Base-by-base conservation (phyloP, 1,284 basidiomycete genomes). In the Golubevia sp. region DNA sequence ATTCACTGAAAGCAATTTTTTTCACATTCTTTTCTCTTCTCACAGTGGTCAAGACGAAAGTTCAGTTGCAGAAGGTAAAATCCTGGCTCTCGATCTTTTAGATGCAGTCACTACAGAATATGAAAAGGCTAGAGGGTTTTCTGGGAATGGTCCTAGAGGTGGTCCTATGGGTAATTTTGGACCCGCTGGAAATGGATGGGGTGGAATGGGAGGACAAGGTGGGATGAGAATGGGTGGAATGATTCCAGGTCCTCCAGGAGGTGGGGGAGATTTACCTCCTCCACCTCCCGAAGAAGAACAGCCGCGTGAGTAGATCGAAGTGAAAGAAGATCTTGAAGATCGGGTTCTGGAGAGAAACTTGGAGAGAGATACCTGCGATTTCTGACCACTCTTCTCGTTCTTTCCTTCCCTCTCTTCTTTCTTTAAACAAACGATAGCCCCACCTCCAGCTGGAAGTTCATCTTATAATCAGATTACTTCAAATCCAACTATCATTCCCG, bases 31-130 rank as follows among this genome's bases (percentile, higher is more conserved):
- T 24, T 38, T 23, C 23, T 13, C 55, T 56, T n/a, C 11, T 48
- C 55, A 8, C 38, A 63, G 34, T 1, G 76, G 79, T 4, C 79
- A 77, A 3, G 77, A 80, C 38, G 74, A 76, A 25, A 66, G 63
- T 8, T 64, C 70, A 63, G 65, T 83, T 38, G 58, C 68, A 30
- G 73, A 68, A 20, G 80, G 76, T 4, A 77, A 73, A 58, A 61
- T 51, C 58, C 62, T 83, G 44, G 76, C 77, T 1, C 60, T 72
- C 20, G 80, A 83, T 52, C 56, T 83, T 27, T 38, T 83, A 49
- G 80, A 82, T 25, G 77, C 76, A 2, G 79, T 83, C 2, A 67
- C 60, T 1, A 56, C 57, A 6, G 78, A 81, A 62, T 79, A 76
- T 71, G 67, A 67, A 21, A 81, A 83, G 63, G 73, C 77, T 2